These are phyloP conservation scores for Linnemannia elongata DNA, from an alignment of 192 early-diverging fungal genomes.

Conservation along the genomic window DNA sequence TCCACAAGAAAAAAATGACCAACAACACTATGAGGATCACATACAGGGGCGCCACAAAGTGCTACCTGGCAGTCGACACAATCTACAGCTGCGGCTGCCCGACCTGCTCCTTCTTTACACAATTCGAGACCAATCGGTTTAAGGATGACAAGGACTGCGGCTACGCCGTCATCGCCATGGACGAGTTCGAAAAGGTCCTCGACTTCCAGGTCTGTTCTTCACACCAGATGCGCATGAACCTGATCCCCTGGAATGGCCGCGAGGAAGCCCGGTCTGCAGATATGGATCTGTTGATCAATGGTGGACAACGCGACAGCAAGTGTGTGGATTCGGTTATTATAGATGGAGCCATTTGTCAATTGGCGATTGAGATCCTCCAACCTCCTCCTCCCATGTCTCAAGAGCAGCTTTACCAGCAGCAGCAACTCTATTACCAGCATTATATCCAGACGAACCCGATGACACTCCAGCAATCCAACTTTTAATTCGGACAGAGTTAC, in stretches of 20 bases:
- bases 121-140: background rate
- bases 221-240: background rate
- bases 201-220: background rate
- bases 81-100: background rate
- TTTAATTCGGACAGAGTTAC: no score
- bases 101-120: background rate
- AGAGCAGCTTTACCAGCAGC: background rate
- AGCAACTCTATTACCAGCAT: background rate
- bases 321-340: background rate
- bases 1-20: background rate
- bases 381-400: background rate
- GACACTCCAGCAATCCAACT: no score
- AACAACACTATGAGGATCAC: conserved; percentile 4
- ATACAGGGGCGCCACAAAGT: background rate
- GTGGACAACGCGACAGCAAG: background rate
- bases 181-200: background rate
- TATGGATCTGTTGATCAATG: background rate
- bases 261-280: background rate
- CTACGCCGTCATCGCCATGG: background rate
- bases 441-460: no score
- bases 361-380: background rate
- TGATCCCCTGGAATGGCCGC: background rate
- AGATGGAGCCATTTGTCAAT: background rate
- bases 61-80: background rate
- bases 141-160: background rate